Conservation (phyloP, 2,329 filamentous ascomycete genomes). For the Acrocalymma vagum region DNA sequence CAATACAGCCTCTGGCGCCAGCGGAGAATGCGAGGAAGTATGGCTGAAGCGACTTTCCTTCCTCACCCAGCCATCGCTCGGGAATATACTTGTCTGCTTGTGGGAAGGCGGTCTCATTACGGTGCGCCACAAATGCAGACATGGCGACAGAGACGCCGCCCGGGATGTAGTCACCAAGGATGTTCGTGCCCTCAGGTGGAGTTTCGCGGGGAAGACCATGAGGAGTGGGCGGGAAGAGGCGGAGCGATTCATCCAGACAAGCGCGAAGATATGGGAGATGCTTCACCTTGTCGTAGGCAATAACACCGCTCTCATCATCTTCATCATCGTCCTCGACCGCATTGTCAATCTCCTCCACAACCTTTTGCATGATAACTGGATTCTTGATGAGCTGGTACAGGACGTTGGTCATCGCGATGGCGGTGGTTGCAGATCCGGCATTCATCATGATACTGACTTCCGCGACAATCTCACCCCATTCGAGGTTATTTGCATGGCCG, state of each 20-base stretch:
- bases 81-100: slow-evolving; percentile 43
- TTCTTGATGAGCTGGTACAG: slow-evolving; percentile 63
- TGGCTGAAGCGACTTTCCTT: slow-evolving; percentile 36
- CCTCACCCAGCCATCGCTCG: slow-evolving; percentile 48
- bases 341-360: slow-evolving; percentile 35
- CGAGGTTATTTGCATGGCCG: slow-evolving; percentile 56
- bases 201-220: slow-evolving; percentile 48
- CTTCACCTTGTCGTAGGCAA: slow-evolving; percentile 39
- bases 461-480: slow-evolving; percentile 67
- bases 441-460: slow-evolving; percentile 62
- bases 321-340: slow-evolving; percentile 37
- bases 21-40: slow-evolving; percentile 41
- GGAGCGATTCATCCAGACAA: slow-evolving; percentile 55
- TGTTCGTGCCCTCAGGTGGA: slow-evolving; percentile 36
- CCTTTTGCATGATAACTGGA: slow-evolving; percentile 42
- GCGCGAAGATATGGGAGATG: slow-evolving; percentile 48
- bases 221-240: slow-evolving; percentile 56
- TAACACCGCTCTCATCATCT: slow-evolving; percentile 30
- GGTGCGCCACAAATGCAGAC: slow-evolving; percentile 60
- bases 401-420: slow-evolving; percentile 62
- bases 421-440: slow-evolving; percentile 62
- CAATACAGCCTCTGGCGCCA: slow-evolving; percentile 38
- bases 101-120: slow-evolving; percentile 33
- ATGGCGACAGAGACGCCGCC: slow-evolving; percentile 35
- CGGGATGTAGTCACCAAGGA: slow-evolving; percentile 36